Evolutionary conservation across 345 rosid genomes (phyloP).

Genomic region (Cardamine resedifolia): DNA sequence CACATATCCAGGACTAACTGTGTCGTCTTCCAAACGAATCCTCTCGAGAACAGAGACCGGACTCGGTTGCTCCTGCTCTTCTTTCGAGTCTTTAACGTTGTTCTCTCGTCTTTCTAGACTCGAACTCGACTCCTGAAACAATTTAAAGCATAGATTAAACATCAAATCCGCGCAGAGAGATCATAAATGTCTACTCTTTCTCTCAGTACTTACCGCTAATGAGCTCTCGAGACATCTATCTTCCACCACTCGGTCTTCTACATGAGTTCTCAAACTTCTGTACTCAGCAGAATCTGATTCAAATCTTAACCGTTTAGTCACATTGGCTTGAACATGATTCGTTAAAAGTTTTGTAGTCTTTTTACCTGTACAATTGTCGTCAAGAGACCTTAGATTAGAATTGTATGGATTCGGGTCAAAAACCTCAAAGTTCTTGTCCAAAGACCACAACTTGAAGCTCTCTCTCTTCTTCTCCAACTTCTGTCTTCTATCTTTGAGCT

Average conservation of each 20-base stretch:
- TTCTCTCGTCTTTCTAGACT: slow-evolving; percentile 35
- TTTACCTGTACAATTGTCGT: slow-evolving; percentile 21
- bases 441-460: slow-evolving; percentile 31
- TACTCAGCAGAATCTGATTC: not conserved
- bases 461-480: slow-evolving; percentile 41
- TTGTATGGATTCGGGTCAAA: slow-evolving; percentile 24
- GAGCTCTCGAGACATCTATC: slow-evolving; percentile 33
- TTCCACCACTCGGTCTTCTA: slow-evolving; percentile 25
- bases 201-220: slow-evolving; percentile 37
- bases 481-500: slow-evolving; percentile 38
- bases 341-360: not conserved
- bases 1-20: slow-evolving; percentile 31
- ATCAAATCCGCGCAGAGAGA: not conserved
- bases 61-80: slow-evolving; percentile 56
- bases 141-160: not conserved
- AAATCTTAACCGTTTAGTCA: not conserved
- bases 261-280: slow-evolving; percentile 25
- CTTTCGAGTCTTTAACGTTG: slow-evolving; percentile 28
- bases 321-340: not conserved
- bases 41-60: slow-evolving; percentile 63
- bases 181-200: slow-evolving; percentile 7
- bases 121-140: slow-evolving; percentile 45
- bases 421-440: slow-evolving; percentile 27
- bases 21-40: slow-evolving; percentile 42
- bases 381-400: slow-evolving; percentile 25